Percentiles rank a stretch among this genome's conserved stretches.
These are phyloP conservation scores for Umbilicaria muhlenbergii DNA, from an alignment of 495 filamentous ascomycete species.

Conservation along the genomic window DNA sequence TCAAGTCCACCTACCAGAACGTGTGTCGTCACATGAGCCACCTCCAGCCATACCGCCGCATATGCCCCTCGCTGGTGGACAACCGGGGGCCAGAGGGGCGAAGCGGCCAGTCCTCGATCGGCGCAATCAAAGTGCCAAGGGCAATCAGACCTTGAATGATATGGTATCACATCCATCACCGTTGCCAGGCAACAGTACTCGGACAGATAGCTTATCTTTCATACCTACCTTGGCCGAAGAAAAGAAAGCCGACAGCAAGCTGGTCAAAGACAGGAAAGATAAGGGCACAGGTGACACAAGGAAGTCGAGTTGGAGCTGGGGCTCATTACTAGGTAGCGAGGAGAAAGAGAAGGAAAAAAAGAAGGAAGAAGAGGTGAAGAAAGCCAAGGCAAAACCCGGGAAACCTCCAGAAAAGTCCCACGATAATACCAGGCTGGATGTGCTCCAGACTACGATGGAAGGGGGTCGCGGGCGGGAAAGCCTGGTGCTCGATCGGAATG, in stretches of 20 bases:
- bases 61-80: constrained; percentile 4
- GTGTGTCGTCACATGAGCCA: constrained; percentile 40
- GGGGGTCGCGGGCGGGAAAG: constrained; percentile 62
- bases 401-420: constrained; percentile 34
- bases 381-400: constrained; percentile 45
- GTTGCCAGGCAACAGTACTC: constrained; percentile 52
- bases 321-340: constrained; percentile 37
- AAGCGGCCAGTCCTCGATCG: constrained; percentile 9
- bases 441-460: constrained; percentile 69
- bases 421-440: constrained; percentile 66
- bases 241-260: constrained; percentile 47
- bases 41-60: constrained; percentile 18
- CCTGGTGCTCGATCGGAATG: constrained; percentile 65
- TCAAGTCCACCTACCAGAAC: constrained; percentile 24
- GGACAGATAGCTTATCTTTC: constrained; percentile 68
- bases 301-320: constrained; percentile 82
- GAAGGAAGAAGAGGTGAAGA: constrained; percentile 45
- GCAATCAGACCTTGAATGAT: constrained; percentile 37
- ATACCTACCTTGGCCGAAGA: constrained; percentile 65
- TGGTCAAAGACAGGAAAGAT: constrained; percentile 47
- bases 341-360: constrained; percentile 62
- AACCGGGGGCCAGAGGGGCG: constrained; percentile 4
- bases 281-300: constrained; percentile 30
- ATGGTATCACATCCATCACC: constrained; percentile 46
- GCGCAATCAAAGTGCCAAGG: constrained; percentile 8